These are phyloP conservation scores for Zygosaccharomyces sapae DNA, from an alignment of 1,139 yeast species.

Conservation along the genomic window DNA sequence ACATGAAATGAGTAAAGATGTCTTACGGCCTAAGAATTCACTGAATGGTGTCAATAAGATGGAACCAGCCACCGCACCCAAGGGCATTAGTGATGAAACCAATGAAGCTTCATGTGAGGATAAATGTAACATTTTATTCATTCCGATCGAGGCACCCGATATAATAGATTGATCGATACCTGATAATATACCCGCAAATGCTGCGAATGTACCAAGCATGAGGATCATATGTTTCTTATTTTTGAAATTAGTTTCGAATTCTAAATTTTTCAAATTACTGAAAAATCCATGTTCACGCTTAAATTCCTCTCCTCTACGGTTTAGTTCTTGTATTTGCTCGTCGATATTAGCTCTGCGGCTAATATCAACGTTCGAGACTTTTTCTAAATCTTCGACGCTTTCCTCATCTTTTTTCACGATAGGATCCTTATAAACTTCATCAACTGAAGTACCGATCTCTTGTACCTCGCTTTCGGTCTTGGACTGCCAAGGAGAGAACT, in stretches of 20 bases:
- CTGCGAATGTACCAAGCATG: slow-evolving; percentile 49
- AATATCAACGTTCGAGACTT: neutral
- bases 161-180: slow-evolving; percentile 57
- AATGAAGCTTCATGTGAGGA: slow-evolving; percentile 41
- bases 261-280: slow-evolving; percentile 22
- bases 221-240: slow-evolving; percentile 45
- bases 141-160: slow-evolving; percentile 53
- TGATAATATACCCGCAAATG: slow-evolving; percentile 56
- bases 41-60: slow-evolving; percentile 47
- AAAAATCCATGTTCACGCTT: slow-evolving; percentile 23
- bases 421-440: slow-evolving; percentile 2
- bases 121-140: slow-evolving; percentile 41
- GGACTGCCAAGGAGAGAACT: neutral
- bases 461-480: slow-evolving; percentile 1
- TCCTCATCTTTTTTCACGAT: neutral
- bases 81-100: slow-evolving; percentile 54
- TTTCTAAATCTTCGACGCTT: neutral
- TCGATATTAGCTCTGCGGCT: slow-evolving; percentile 9
- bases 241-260: slow-evolving; percentile 37
- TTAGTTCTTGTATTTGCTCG: slow-evolving; percentile 25
- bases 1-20: slow-evolving; percentile 50
- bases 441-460: slow-evolving; percentile 1
- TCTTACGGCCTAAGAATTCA: slow-evolving; percentile 51
- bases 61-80: slow-evolving; percentile 55
- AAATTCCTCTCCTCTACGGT: slow-evolving; percentile 22